phyloP scores from a whole-genome alignment of 2,329 filamentous ascomycete genomes.

The Leptographium galeiforme region DNA sequence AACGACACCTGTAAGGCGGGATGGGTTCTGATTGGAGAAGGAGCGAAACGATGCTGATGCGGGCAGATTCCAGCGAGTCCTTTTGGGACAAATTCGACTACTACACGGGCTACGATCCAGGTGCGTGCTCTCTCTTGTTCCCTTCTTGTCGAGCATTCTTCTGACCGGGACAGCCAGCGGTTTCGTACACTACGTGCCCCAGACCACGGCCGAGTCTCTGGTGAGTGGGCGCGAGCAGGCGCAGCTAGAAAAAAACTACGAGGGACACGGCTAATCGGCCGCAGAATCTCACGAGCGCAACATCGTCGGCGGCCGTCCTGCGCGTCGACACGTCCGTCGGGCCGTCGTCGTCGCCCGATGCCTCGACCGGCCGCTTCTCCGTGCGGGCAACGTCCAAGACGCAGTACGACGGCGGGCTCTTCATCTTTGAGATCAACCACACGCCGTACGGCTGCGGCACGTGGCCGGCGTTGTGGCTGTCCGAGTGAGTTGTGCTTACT shows the following conservation, averaged over 20 bases:
- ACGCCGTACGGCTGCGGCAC: conserved; percentile 49
- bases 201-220: conserved; percentile 24
- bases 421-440: conserved; percentile 53
- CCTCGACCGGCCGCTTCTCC: conserved; percentile 46
- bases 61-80: conserved; percentile 30
- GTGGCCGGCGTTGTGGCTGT: conserved; percentile 55
- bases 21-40: too few species aligned
- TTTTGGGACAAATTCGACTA: conserved; percentile 46
- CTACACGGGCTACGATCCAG: conserved; percentile 34
- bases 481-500: conserved; percentile 25
- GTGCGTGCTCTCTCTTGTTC: conserved; percentile 15
- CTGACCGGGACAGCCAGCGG: conserved; percentile 21
- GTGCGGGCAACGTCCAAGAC: conserved; percentile 48
- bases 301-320: conserved; percentile 37
- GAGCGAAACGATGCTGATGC: conserved; percentile 1
- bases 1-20: conserved; percentile 32
- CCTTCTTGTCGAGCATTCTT: background rate
- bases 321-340: conserved; percentile 47
- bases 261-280: background rate
- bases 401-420: conserved; percentile 49
- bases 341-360: conserved; percentile 30
- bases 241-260: background rate
- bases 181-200: conserved; percentile 40
- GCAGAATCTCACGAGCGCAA: conserved; percentile 51
- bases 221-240: conserved; percentile 18